These are phyloP conservation scores for Mycena sanguinolenta DNA, from an alignment of 768 basidiomycete species.

Conservation along the genomic window DNA sequence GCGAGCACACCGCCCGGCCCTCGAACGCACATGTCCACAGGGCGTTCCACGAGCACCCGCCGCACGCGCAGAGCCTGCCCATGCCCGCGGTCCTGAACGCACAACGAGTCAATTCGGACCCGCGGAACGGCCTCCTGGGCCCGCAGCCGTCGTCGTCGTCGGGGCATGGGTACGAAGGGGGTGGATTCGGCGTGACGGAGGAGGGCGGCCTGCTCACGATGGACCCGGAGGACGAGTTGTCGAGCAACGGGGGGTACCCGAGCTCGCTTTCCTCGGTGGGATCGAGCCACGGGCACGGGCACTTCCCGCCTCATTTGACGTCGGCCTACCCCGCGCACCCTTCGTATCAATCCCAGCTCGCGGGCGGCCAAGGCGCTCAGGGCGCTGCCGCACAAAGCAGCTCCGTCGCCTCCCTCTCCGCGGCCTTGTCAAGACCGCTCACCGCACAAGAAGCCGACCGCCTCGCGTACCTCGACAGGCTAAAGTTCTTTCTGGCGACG, in stretches of 20 bases:
- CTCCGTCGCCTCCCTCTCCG: too few relatives aligned
- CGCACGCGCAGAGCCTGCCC: slow-evolving; percentile 38
- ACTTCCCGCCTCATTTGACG: too few relatives aligned
- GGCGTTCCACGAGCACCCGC: slow-evolving; percentile 59
- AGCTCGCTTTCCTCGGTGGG: too few relatives aligned
- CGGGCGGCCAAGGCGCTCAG: too few relatives aligned
- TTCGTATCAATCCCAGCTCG: too few relatives aligned
- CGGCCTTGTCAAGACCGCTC: slow-evolving; percentile 65
- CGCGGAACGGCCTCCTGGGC: not conserved
- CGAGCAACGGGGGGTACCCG: not conserved
- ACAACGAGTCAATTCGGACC: not conserved
- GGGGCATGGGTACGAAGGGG: not conserved
- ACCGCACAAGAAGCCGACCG: slow-evolving; percentile 75
- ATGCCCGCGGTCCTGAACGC: slow-evolving; percentile 24
- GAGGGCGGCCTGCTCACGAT: slow-evolving; percentile 29
- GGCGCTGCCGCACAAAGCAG: too few relatives aligned
- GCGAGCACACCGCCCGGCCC: slow-evolving; percentile 64
- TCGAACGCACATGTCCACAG: slow-evolving; percentile 61
- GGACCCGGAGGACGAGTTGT: slow-evolving; percentile 26
- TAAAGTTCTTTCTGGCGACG: slow-evolving; percentile 91
- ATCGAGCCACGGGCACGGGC: not conserved
- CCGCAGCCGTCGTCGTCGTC: not conserved
- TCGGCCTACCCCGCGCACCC: not conserved
- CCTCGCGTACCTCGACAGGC: slow-evolving; percentile 81
- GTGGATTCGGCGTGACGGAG: not conserved